These are phyloP conservation scores for Dendrobium chrysotoxum DNA, from an alignment of 106 monocot genomes.

Conservation along the genomic window DNA sequence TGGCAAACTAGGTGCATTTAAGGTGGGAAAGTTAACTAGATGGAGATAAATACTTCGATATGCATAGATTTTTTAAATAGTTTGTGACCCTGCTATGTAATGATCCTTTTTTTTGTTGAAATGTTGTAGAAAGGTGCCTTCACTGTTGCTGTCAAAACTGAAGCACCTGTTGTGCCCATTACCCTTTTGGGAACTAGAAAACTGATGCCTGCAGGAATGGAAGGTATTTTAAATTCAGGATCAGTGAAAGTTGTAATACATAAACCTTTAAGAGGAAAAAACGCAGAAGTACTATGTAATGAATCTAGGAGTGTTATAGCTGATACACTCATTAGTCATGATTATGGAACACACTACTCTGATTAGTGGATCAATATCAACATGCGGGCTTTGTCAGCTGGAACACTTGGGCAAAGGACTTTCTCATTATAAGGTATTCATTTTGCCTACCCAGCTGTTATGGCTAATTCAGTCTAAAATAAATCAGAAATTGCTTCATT, in stretches of 20 bases:
- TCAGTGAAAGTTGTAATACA: conserved; percentile 86
- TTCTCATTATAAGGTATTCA: conserved; percentile 1
- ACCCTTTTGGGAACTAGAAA: conserved; percentile 79
- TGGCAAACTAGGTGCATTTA: conserved; percentile 78
- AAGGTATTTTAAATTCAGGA: conserved; percentile 56
- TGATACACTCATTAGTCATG: conserved; percentile 59
- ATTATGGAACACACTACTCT: conserved; percentile 17
- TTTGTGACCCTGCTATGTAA: neutral
- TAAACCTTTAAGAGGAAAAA: conserved; percentile 58
- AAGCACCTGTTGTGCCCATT: conserved; percentile 80
- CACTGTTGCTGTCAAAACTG: conserved; percentile 75
- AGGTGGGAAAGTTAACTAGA: conserved; percentile 34
- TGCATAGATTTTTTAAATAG: neutral
- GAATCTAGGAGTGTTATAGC: conserved; percentile 65
- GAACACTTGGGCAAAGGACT: neutral
- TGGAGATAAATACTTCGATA: neutral
- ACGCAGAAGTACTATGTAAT: conserved; percentile 58
- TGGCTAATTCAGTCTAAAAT: neutral
- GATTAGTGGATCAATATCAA: conserved; percentile 6
- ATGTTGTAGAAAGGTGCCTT: conserved; percentile 88
- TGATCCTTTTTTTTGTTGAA: conserved; percentile 1
- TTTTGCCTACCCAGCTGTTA: neutral
- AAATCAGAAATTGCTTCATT: neutral
- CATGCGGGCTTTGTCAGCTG: neutral
- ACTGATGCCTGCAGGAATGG: conserved; percentile 88